Percentiles rank a stretch among this genome's conserved stretches.
phyloP scores from a whole-genome alignment of 129 eudicot species.

The Logfia minima region DNA sequence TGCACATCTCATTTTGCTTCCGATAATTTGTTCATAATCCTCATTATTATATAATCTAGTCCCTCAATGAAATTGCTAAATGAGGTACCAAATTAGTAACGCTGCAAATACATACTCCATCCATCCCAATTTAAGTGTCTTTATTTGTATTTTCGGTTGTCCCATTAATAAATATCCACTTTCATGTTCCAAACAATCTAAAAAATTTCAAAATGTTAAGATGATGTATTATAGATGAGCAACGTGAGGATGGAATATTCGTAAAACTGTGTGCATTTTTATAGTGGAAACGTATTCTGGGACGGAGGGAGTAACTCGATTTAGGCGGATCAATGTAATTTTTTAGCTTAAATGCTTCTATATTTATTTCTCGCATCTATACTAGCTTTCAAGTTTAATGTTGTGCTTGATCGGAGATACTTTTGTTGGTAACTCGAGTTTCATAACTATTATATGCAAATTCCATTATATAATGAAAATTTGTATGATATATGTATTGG shows the following conservation, averaged over 20 bases:
- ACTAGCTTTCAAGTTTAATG: not conserved
- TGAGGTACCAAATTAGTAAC: not conserved
- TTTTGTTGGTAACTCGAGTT: conserved; percentile 14
- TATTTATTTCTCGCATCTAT: not conserved
- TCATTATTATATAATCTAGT: not conserved
- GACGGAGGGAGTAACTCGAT: not conserved
- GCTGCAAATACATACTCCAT: no score
- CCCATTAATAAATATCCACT: no score
- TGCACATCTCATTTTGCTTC: conserved; percentile 10
- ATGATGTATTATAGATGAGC: no score
- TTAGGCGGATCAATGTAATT: not conserved
- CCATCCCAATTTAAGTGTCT: no score
- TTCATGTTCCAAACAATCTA: no score
- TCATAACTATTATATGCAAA: conserved; percentile 4
- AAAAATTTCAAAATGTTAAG: no score
- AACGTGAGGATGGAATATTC: no score
- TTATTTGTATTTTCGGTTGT: no score
- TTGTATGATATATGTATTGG: not conserved
- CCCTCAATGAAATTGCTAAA: not conserved
- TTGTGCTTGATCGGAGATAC: not conserved
- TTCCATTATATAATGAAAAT: not conserved
- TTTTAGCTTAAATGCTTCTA: not conserved
- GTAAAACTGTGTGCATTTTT: no score
- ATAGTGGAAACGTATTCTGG: no score
- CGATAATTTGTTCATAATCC: not conserved